phyloP scores from a whole-genome alignment of 2,329 filamentous ascomycete species.

The Fusarium ramigenum region DNA sequence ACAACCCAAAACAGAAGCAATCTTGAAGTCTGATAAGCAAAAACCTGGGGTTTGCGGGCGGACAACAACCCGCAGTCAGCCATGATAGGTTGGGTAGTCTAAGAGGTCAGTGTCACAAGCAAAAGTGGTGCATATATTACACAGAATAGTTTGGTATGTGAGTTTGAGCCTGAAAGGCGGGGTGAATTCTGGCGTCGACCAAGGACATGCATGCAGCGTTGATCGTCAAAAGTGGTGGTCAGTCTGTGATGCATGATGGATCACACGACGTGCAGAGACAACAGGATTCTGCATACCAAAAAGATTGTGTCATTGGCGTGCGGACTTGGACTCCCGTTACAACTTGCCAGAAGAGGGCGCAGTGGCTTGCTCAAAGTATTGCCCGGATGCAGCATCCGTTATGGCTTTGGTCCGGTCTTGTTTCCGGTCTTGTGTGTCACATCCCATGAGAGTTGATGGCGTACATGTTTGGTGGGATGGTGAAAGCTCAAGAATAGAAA shows the following conservation, averaged over 20 bases:
- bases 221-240: background rate
- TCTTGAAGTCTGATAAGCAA: background rate
- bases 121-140: background rate
- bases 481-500: background rate
- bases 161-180: constrained; percentile 1
- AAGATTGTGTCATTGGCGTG: background rate
- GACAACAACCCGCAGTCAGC: background rate
- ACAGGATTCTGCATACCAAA: background rate
- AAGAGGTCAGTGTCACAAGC: background rate
- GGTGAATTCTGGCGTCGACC: background rate
- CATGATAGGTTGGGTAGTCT: constrained; percentile 11
- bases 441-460: background rate
- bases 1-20: background rate
- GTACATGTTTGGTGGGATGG: background rate
- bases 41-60: background rate
- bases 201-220: constrained; percentile 1
- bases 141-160: background rate
- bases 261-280: constrained; percentile 13
- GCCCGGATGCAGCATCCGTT: constrained; percentile 2
- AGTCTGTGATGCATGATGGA: background rate
- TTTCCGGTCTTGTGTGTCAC: background rate
- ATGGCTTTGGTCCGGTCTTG: constrained; percentile 1
- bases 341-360: background rate
- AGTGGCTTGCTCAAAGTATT: background rate
- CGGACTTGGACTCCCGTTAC: background rate